These are phyloP conservation scores for Acanthamoeba lenticulata DNA, from an alignment of 208 protist species.

Conservation along the genomic window DNA sequence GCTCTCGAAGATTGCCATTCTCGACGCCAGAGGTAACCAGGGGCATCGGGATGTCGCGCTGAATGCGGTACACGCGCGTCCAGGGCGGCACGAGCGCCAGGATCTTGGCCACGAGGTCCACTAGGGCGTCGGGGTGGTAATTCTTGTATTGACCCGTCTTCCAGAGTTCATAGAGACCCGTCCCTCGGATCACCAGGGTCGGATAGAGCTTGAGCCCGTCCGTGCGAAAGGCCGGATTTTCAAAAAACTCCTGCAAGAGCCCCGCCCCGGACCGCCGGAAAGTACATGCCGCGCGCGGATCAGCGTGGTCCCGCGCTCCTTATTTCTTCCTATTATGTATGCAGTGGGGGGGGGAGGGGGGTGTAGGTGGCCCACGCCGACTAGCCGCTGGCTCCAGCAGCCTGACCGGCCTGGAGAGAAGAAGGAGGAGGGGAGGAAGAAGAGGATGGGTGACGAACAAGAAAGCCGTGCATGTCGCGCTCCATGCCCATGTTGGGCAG, in stretches of 20 bases:
- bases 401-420: not conserved
- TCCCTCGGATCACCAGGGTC: slow-evolving; percentile 99
- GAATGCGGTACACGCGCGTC: slow-evolving; percentile 98
- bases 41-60: slow-evolving; percentile 79
- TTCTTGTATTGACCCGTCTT: slow-evolving; percentile 93
- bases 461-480: slow-evolving; percentile 94
- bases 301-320: no score
- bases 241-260: slow-evolving; percentile 91
- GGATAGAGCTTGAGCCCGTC: slow-evolving; percentile 99
- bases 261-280: no score
- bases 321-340: no score
- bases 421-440: slow-evolving; percentile 17
- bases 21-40: slow-evolving; percentile 91
- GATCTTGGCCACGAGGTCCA: slow-evolving; percentile 93
- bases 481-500: slow-evolving; percentile 95
- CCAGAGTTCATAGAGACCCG: slow-evolving; percentile 96
- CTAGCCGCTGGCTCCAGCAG: no score
- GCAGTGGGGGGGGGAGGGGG: not conserved
- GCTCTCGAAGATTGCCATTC: slow-evolving; percentile 96
- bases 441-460: slow-evolving; percentile 49
- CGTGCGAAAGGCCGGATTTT: slow-evolving; percentile 94
- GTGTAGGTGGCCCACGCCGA: not conserved
- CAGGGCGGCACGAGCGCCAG: slow-evolving; percentile 97
- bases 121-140: slow-evolving; percentile 91
- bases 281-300: no score